These are phyloP conservation scores for Mrakia blollopis DNA, from an alignment of 768 basidiomycete genomes.

Conservation along the genomic window DNA sequence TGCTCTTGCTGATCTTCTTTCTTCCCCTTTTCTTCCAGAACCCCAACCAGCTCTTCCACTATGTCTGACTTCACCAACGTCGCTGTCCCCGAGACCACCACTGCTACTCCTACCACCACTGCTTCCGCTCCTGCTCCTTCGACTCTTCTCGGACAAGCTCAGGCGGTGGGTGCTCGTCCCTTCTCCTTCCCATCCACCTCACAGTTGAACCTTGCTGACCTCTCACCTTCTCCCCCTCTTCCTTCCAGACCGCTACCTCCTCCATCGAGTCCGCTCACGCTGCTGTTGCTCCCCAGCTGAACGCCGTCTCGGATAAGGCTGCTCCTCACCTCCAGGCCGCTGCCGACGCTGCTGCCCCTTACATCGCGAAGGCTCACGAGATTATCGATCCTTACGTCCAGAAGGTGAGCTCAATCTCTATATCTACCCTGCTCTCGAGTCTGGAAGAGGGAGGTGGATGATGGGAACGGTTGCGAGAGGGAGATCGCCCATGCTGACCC, in stretches of 20 bases:
- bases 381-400: neutral
- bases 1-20: neutral
- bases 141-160: neutral
- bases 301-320: neutral
- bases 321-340: slow-evolving; percentile 3
- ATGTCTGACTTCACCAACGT: neutral
- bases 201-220: neutral
- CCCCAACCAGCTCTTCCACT: neutral
- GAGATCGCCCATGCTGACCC: neutral
- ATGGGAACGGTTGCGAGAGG: neutral
- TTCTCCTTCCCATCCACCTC: neutral
- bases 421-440: too few relatives aligned
- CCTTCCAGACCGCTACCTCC: slow-evolving; percentile 2
- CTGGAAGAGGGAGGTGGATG: neutral
- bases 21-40: neutral
- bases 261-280: neutral
- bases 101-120: neutral
- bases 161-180: neutral
- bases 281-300: neutral
- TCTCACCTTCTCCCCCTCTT: neutral
- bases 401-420: neutral
- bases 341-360: neutral
- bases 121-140: neutral
- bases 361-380: slow-evolving; percentile 12
- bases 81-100: neutral